phyloP scores from a whole-genome alignment of 306 rosid genomes.

The Geum urbanum region DNA sequence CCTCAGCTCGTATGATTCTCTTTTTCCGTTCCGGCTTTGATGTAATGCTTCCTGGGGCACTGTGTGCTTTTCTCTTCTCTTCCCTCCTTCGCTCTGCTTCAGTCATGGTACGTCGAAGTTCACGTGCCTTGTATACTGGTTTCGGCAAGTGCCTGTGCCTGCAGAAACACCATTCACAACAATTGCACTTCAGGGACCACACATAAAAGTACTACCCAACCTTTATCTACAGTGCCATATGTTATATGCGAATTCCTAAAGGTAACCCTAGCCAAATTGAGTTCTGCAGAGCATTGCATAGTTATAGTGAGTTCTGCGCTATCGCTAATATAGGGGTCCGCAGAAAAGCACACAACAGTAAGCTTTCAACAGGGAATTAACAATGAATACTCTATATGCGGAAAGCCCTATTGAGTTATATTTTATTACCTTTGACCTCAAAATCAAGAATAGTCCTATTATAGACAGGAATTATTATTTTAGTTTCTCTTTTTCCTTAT shows the following conservation, averaged over 20 bases:
- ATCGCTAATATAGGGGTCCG: neutral
- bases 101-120: slow-evolving; percentile 43
- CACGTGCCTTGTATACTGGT: slow-evolving; percentile 66
- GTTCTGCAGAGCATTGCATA: neutral
- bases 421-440: neutral
- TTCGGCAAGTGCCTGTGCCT: slow-evolving; percentile 77
- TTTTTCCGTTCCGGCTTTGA: slow-evolving; percentile 48
- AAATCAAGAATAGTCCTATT: neutral
- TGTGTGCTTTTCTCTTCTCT: slow-evolving; percentile 77
- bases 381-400: neutral
- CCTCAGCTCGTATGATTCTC: slow-evolving; percentile 67
- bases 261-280: too few species aligned
- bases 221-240: neutral
- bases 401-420: neutral
- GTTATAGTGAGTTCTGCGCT: neutral
- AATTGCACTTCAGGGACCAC: neutral
- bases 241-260: too few species aligned
- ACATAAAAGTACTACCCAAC: neutral
- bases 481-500: neutral
- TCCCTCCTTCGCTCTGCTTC: slow-evolving; percentile 62
- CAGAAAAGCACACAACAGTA: neutral
- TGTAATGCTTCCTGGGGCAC: slow-evolving; percentile 68
- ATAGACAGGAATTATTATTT: neutral
- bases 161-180: slow-evolving; percentile 21
- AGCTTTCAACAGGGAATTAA: neutral